Percentiles rank a stretch among this genome's conserved stretches.
phyloP scores from a whole-genome alignment of 495 filamentous ascomycete genomes.

The Penicillium lividum region DNA sequence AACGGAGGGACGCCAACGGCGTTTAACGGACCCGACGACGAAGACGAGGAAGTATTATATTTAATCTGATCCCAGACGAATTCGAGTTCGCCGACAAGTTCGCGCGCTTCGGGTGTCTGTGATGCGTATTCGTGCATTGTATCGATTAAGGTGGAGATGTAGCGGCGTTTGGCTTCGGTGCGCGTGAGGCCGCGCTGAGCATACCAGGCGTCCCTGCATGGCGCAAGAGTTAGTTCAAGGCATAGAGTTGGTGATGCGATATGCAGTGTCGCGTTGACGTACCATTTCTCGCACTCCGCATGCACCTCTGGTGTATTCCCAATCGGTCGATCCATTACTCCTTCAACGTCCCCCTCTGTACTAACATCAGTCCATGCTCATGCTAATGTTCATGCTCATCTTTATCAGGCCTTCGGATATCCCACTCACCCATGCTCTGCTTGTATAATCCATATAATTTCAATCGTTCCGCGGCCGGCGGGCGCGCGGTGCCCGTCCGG shows the following conservation, averaged over 20 bases:
- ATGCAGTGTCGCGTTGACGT: slow-evolving; percentile 9
- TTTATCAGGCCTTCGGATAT: background rate
- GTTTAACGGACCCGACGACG: slow-evolving; percentile 50
- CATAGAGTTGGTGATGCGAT: background rate
- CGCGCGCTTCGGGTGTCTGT: slow-evolving; percentile 78
- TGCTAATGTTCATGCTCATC: background rate
- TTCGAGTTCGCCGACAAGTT: slow-evolving; percentile 90
- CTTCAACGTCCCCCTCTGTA: slow-evolving; percentile 86
- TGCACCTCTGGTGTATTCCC: slow-evolving; percentile 53
- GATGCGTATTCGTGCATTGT: slow-evolving; percentile 95
- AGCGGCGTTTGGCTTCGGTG: slow-evolving; percentile 92
- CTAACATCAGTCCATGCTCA: slow-evolving; percentile 8
- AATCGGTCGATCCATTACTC: slow-evolving; percentile 82
- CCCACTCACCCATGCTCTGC: slow-evolving; percentile 78
- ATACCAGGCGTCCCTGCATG: slow-evolving; percentile 84
- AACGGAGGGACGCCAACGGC: slow-evolving; percentile 37
- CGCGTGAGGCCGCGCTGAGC: slow-evolving; percentile 73
- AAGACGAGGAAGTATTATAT: slow-evolving; percentile 68
- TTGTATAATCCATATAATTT: slow-evolving; percentile 97
- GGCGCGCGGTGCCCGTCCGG: slow-evolving; percentile 84
- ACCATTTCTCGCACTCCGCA: slow-evolving; percentile 65
- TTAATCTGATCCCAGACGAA: slow-evolving; percentile 99
- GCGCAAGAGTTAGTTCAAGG: background rate
- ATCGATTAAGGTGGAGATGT: slow-evolving; percentile 89
- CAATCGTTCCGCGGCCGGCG: slow-evolving; percentile 80